Evolutionary conservation across 129 eudicot species (phyloP), one percentile per base, ranked within the genome.

Genomic region (Flaveria ramosissima): DNA sequence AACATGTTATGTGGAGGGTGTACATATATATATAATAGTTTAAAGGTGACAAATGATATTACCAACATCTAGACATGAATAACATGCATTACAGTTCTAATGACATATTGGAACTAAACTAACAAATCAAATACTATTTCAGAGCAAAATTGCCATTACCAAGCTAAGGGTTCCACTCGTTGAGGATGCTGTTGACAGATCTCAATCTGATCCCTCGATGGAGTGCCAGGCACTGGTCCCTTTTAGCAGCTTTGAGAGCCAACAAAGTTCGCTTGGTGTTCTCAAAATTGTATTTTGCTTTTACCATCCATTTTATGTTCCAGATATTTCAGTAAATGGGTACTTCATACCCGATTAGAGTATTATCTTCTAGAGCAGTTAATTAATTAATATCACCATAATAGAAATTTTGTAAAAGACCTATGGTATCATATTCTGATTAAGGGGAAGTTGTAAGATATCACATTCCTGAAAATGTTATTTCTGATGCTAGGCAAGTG

Each of bases 111-210:
- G 32, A 75, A 69, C 19, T 50, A 65, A 65, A 76, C 71, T 30
- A 39, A 70, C 23, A 59, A 75, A 75, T 78, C 47, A 24, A 78
- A 69, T 62, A 79, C 81, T 52, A 70, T 63, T 48, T 70, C 56
- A 64, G 68, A 36, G 68, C 68, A 80, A 78, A 60, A 48, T 8
- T 53, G 81, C 74, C 84, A 75, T 81, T 75, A 84, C 72, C 82
- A 51, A 75, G 73, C 57, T 74, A 60, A 21, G 68, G 53, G 32
- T 71, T 67, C 75, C 42, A n/a, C 68, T 73, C 46, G 46, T 67
- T 41, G 59, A 68, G 75, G 71, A 69, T 74, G 70, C 43, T 79
- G 80, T 68, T 55, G 75, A 66, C 43, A 77, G 68, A 77, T 66
- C 67, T 65, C 79, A 80, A 73, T 57, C 78, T 15, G 74, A 80